Evolutionary conservation across 768 basidiomycete genomes (phyloP), one percentile per base, ranked within the genome.

Genomic region (Naganishia vaughanmartiniae): DNA sequence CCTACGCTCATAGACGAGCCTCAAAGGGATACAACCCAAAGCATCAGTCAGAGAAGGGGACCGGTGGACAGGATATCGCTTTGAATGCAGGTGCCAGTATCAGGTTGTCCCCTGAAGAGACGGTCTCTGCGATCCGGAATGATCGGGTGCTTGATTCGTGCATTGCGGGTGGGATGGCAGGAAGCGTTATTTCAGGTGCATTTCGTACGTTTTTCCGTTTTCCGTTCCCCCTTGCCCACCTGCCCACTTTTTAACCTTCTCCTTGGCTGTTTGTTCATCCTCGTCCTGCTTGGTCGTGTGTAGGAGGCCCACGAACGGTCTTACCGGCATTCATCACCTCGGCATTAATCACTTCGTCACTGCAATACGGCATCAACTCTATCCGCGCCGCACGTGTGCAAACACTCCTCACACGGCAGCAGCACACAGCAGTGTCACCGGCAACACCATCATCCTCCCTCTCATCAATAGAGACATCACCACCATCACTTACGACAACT

Each of bases 361-460:
- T 91, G 14, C 92, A 94, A 78, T 84, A 87, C 72, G 83, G 83
- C 14, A 87, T 85, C 80, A 94, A 93, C 76, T 89, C 91, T 77
- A 69, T 87, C n/a, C 81, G 82, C 51, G 81, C 92, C 31, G 77
- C 83, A 63, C 84, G 91, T 70, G 81, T 92, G 69, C 85, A 85
- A 78, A 86, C 87, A 69, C 75, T 88, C 5, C 69, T 75, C 54
- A 85, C 85, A 5, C 58, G 66, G 11, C 39, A 58, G 42, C 55
- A 26, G 42, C 42, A 48, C n/a, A 10, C 46, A 39, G 24, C 45
- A 31, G 19, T 31, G 9, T n/a, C 57, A 9, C 54, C 57, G 34
- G 26, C 11, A 26, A 7, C 4, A 51, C 48, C 48, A 4, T 4
- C 24, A 51, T 9, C 48, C n/a, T 5, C 54, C 15, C 28, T 21